These are phyloP conservation scores for Harringtonia lauricola DNA, from an alignment of 2,329 filamentous ascomycete species.

Conservation along the genomic window DNA sequence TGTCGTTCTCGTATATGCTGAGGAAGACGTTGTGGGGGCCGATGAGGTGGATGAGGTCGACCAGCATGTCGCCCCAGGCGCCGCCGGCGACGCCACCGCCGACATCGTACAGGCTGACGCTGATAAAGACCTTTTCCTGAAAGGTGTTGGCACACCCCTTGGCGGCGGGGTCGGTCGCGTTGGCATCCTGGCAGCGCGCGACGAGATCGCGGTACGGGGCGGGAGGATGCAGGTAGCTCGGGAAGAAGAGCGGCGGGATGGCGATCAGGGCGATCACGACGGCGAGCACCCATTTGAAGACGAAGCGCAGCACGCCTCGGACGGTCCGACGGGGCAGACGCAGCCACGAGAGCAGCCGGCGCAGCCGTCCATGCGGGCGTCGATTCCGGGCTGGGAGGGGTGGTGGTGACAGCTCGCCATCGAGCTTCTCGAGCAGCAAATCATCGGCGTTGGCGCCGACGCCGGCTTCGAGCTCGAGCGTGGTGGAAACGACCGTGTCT, in stretches of 20 bases:
- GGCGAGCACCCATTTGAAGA: conserved; percentile 20
- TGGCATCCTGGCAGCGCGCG: conserved; percentile 18
- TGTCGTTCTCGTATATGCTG: conserved; percentile 65
- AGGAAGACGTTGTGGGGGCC: conserved; percentile 59
- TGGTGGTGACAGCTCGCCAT: neutral
- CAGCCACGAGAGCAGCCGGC: neutral
- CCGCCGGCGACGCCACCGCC: conserved; percentile 49
- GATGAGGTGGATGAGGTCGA: conserved; percentile 52
- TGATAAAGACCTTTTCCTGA: conserved; percentile 62
- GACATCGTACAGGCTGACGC: conserved; percentile 57
- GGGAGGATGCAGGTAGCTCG: conserved; percentile 30
- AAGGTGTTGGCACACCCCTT: conserved; percentile 25
- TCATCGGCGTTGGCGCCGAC: neutral
- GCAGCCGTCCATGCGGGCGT: neutral
- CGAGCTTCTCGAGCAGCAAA: neutral
- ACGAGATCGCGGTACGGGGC: conserved; percentile 25
- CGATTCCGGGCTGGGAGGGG: too few species aligned
- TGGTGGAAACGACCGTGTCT: too few species aligned
- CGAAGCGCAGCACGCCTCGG: neutral
- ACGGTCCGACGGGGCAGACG: neutral
- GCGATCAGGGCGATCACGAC: conserved; percentile 37
- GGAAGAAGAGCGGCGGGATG: conserved; percentile 22
- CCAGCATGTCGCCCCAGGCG: conserved; percentile 50
- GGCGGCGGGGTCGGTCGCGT: conserved; percentile 8
- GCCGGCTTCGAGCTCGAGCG: neutral